Conservation (phyloP, 345 rosid species). For the Zanthoxylum bungeanum region DNA sequence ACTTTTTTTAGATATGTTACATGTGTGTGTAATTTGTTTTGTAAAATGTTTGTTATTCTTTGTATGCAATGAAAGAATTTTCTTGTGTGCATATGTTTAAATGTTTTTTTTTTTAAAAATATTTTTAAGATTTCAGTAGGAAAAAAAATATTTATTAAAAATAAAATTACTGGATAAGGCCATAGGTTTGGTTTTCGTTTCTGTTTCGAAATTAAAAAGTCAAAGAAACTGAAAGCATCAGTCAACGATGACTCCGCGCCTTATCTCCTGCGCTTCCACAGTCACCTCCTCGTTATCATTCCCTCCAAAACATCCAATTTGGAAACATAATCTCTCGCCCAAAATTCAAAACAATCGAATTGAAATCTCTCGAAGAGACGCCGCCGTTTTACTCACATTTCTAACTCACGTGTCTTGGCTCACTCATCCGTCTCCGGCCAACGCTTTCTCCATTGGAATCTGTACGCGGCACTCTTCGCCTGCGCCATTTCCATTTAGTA, state of each 20-base stretch:
- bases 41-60: too few species aligned
- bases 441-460: conserved; percentile 81
- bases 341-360: conserved; percentile 11
- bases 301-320: conserved; percentile 30
- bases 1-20: too few species aligned
- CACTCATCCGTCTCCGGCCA: conserved; percentile 38
- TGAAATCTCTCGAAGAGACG: conserved; percentile 51
- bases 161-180: too few species aligned
- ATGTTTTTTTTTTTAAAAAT: too few species aligned
- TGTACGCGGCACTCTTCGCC: conserved; percentile 30
- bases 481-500: neutral
- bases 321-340: conserved; percentile 18
- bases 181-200: neutral
- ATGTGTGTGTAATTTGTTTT: too few species aligned
- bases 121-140: too few species aligned
- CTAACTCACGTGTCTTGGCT: conserved; percentile 40
- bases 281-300: neutral
- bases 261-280: conserved; percentile 34
- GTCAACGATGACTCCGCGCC: conserved; percentile 31
- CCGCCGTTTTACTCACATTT: conserved; percentile 43
- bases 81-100: too few species aligned
- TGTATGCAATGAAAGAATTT: too few species aligned
- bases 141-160: too few species aligned
- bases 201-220: too few species aligned
- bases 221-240: neutral